Evolutionary conservation across 352 stramenopile genomes (phyloP), one percentile per base, ranked within the genome.

Genomic region (Globisporangium carolinianum): DNA sequence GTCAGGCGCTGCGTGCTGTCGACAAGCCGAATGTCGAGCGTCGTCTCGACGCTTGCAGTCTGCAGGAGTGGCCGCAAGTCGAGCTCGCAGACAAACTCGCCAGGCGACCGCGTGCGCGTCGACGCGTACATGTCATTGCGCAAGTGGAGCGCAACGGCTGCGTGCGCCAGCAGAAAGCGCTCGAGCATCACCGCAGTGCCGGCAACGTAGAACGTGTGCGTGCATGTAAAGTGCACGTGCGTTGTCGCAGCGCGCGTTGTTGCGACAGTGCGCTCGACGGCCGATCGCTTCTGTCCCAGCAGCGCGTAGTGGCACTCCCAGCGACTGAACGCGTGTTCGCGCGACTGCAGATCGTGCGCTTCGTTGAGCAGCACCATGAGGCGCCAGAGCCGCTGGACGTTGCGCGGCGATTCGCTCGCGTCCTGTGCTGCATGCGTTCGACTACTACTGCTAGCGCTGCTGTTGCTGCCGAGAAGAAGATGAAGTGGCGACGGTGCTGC

Each of bases 291-390:
- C 53, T 88, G 80, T 0, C 55, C 58, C 4, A 88, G 66, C 1
- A 88, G 57, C n/a, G 73, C 64, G 61, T 90, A 90, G 54, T 83
- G 76, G 50, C 80, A 90, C 37, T 88, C 80, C 80, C 80, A 90
- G 18, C 77, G 74, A 66, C 76, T 79, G 35, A 74, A 86, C 1
- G 76, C 64, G 4, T 71, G 75, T 52, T 88, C 70, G 17, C 76
- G 69, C 6, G 74, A 83, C 15, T 83, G 66, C 49, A 90, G 55
- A 59, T 87, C 69, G 56, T 90, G 76, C 8, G 72, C 74, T 51
- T 87, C 76, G 57, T 83, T 87, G 5, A 90, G 60, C 46, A 77
- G 65, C 6, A 90, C 46, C 6, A 76, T 55, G 8, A 89, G 51
- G 1, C 68, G 81, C 79, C 79, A 89, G 36, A 89, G 58, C 45